Conservation (phyloP, 345 rosid genomes). For the Geranium brycei region DNA sequence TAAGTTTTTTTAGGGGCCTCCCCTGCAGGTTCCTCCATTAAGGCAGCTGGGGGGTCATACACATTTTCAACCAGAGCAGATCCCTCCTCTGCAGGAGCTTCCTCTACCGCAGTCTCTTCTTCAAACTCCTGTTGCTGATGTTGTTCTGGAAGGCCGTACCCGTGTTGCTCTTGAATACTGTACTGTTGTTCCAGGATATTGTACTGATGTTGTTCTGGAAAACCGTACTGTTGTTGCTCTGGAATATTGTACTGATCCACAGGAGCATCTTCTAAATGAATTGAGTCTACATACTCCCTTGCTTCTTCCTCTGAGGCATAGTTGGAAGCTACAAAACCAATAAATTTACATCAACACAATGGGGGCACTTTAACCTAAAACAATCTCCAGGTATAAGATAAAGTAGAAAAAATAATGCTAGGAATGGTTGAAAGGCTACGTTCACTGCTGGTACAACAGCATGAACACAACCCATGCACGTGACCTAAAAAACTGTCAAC, state of each 20-base stretch:
- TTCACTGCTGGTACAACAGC: too few species aligned
- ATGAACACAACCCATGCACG: too few species aligned
- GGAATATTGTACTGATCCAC: constrained; percentile 40
- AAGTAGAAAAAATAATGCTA: too few species aligned
- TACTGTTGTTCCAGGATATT: constrained; percentile 3
- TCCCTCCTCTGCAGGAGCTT: constrained; percentile 44
- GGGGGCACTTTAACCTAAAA: too few species aligned
- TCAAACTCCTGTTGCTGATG: constrained; percentile 27
- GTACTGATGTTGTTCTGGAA: constrained; percentile 48
- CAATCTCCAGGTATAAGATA: too few species aligned
- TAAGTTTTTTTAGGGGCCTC: constrained; percentile 65
- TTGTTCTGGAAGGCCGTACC: too few species aligned
- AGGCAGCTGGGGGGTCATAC: constrained; percentile 34
- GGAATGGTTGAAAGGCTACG: too few species aligned
- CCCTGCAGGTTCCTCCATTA: constrained; percentile 45
- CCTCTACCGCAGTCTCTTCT: constrained; percentile 45
- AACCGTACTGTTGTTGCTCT: constrained; percentile 4
- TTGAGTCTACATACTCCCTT: constrained; percentile 48
- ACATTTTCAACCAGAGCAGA: constrained; percentile 24
- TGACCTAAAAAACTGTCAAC: too few species aligned
- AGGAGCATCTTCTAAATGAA: constrained; percentile 61
- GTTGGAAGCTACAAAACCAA: constrained; percentile 44
- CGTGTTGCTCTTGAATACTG: too few species aligned
- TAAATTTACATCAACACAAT: constrained; percentile 3
- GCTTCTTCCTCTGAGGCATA: constrained; percentile 71